Conservation (phyloP, 345 rosid species). For the Populus nigra region DNA sequence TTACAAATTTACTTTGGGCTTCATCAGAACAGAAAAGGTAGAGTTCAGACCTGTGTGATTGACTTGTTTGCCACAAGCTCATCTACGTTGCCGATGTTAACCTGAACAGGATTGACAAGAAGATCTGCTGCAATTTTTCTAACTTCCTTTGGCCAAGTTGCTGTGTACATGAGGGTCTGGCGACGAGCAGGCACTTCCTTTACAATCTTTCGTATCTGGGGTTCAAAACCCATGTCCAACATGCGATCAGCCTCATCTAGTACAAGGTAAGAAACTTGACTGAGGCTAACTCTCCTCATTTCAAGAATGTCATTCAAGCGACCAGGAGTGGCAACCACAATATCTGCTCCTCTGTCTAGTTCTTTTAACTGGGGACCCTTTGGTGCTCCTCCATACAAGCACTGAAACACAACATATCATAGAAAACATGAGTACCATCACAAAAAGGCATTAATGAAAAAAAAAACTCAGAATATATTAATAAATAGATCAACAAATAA, state of each 20-base stretch:
- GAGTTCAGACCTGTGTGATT: conserved; percentile 73
- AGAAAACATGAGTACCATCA: conserved; percentile 12
- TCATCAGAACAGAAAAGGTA: neutral
- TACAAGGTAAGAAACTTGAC: conserved; percentile 89
- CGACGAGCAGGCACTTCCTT: conserved; percentile 89
- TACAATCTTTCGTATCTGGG: conserved; percentile 93
- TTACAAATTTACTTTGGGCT: neutral
- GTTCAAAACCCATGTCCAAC: conserved; percentile 99
- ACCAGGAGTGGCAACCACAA: conserved; percentile 99
- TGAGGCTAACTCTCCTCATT: conserved; percentile 86
- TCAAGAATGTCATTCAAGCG: conserved; percentile 95
- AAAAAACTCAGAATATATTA: too few relatives aligned
- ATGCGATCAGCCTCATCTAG: conserved; percentile 98
- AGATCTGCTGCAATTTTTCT: conserved; percentile 97
- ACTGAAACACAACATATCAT: conserved; percentile 39
- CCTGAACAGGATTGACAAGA: conserved; percentile 88
- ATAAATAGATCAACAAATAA: neutral
- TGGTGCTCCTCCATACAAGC: conserved; percentile 98
- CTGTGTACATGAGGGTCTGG: conserved; percentile 97
- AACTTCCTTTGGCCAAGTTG: conserved; percentile 98
- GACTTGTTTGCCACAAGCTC: conserved; percentile 99
- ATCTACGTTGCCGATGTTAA: conserved; percentile 91
- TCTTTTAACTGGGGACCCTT: conserved; percentile 94
- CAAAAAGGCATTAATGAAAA: neutral
- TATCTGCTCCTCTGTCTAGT: conserved; percentile 82